phyloP scores from a whole-genome alignment of 2,329 filamentous ascomycete genomes.

The Colletotrichum sp. region DNA sequence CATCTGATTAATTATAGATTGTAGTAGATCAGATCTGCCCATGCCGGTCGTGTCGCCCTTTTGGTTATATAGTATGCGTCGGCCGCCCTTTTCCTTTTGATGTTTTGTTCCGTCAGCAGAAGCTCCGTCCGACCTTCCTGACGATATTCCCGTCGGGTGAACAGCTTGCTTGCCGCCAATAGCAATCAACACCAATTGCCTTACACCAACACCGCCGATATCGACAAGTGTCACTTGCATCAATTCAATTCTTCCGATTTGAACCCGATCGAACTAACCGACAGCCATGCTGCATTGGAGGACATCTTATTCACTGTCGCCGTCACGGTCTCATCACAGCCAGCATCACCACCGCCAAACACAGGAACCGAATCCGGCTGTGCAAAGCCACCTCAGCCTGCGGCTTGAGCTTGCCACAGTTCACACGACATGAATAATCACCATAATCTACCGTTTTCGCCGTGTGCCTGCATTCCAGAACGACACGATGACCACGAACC shows the following conservation, averaged over 20 bases:
- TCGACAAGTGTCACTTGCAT: background rate
- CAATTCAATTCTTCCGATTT: background rate
- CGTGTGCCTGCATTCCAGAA: background rate
- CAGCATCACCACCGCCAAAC: background rate
- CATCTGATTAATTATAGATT: constrained; percentile 13
- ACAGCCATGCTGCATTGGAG: background rate
- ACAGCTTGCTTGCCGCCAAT: background rate
- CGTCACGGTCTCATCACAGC: background rate
- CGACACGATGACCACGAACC: background rate
- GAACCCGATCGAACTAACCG: background rate
- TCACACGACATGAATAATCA: background rate
- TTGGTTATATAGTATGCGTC: background rate
- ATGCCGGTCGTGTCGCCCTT: background rate
- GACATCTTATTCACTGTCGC: background rate
- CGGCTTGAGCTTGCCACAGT: background rate
- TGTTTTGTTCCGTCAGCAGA: background rate
- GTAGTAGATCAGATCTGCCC: background rate
- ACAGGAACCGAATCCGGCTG: background rate
- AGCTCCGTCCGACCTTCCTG: background rate
- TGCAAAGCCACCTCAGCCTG: background rate
- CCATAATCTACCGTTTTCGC: background rate
- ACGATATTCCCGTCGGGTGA: background rate
- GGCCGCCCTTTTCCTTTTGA: background rate
- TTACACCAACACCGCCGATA: background rate
- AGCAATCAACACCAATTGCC: background rate